phyloP scores from a whole-genome alignment of 306 rosid genomes.

The Alnus rubra region DNA sequence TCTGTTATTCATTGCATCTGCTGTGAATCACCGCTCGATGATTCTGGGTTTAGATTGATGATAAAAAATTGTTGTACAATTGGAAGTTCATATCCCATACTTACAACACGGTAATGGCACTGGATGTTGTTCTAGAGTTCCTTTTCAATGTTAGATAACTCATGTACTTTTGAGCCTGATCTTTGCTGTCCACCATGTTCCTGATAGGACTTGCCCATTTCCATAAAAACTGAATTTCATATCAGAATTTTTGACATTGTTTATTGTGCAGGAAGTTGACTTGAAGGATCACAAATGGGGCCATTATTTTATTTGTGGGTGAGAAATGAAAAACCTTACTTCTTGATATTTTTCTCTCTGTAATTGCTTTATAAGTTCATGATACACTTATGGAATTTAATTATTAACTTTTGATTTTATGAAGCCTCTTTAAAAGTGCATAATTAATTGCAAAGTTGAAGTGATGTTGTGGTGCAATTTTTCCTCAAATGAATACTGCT shows the following conservation, averaged over 20 bases:
- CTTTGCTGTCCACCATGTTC: neutral
- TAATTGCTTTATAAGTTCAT: neutral
- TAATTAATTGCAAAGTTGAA: neutral
- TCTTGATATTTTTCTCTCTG: neutral
- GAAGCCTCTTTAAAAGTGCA: neutral
- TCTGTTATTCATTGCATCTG: neutral
- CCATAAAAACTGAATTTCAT: neutral
- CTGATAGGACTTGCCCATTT: neutral
- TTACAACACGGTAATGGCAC: neutral
- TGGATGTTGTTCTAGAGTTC: neutral
- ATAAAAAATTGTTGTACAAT: neutral
- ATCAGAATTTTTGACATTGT: neutral
- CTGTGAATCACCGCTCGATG: neutral
- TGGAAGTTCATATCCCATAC: neutral
- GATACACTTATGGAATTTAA: neutral
- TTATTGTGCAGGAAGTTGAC: constrained; percentile 65
- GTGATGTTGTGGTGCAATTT: neutral
- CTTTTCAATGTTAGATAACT: neutral
- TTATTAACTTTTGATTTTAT: neutral
- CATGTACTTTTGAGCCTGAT: neutral
- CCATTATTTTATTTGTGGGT: constrained; percentile 97
- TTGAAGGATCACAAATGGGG: constrained; percentile 97
- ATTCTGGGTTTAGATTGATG: neutral
- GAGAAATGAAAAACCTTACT: constrained; percentile 34
- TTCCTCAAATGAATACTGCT: neutral